phyloP scores from a whole-genome alignment of 2,329 filamentous ascomycete species.

The Plectosphaerella sp. region DNA sequence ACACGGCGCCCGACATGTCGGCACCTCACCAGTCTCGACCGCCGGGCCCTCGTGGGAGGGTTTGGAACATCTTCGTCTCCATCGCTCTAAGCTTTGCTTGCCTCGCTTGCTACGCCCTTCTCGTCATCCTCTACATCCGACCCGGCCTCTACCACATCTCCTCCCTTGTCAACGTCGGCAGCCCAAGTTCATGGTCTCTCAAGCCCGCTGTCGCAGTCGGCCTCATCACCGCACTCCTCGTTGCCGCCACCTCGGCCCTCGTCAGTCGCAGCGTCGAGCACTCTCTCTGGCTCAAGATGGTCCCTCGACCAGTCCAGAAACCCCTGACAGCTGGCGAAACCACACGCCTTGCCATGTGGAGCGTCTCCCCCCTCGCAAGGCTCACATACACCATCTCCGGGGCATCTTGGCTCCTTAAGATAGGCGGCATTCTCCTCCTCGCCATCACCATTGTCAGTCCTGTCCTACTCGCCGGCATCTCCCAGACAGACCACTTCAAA shows the following conservation, averaged over 20 bases:
- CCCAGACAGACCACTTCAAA: not conserved
- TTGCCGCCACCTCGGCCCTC: conserved; percentile 5
- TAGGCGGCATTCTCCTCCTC: conserved; percentile 6
- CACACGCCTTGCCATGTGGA: conserved; percentile 9
- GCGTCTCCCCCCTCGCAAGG: conserved; percentile 5
- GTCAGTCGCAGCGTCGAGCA: conserved; percentile 10
- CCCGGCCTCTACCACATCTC: conserved; percentile 5
- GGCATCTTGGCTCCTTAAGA: conserved; percentile 6
- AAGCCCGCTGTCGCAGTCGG: conserved; percentile 7
- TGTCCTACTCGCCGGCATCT: conserved; percentile 10
- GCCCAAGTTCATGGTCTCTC: not conserved
- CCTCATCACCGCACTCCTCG: conserved; percentile 8
- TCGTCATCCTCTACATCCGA: conserved; percentile 6
- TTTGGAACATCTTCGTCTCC: too few species aligned
- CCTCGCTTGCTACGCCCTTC: conserved; percentile 3
- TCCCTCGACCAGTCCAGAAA: not conserved
- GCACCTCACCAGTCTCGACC: too few species aligned
- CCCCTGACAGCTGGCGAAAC: conserved; percentile 7
- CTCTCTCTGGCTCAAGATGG: conserved; percentile 10
- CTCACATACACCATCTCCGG: conserved; percentile 5
- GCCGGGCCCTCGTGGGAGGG: too few species aligned
- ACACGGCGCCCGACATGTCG: too few species aligned
- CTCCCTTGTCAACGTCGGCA: conserved; percentile 6
- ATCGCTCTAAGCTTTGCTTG: not conserved
- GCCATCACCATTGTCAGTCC: conserved; percentile 6